Conservation (phyloP, 768 basidiomycete genomes). For the Hebeloma cylindrosporum region DNA sequence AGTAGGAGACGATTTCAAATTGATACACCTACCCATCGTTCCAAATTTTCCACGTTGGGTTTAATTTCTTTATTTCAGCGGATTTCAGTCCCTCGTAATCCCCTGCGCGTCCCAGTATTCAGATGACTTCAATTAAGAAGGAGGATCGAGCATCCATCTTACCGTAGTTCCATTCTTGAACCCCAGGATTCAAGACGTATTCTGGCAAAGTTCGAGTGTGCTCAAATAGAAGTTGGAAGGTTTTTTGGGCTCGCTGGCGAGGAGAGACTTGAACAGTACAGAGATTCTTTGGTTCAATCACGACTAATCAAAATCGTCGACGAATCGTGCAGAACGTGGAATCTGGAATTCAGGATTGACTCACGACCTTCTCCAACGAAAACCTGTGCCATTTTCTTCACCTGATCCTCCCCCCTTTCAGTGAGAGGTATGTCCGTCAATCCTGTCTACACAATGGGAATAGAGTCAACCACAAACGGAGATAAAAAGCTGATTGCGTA, state of each 20-base stretch:
- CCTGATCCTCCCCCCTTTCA: constrained; percentile 65
- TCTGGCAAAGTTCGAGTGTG: constrained; percentile 41
- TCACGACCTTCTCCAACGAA: constrained; percentile 79
- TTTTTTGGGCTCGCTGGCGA: constrained; percentile 80
- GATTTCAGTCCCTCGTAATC: constrained; percentile 82
- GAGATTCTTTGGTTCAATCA: constrained; percentile 79
- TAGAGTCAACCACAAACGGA: constrained; percentile 2
- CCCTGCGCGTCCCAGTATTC: constrained; percentile 51
- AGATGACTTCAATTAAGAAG: too few species aligned
- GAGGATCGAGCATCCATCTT: too few species aligned
- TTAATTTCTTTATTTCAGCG: constrained; percentile 71
- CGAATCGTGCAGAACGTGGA: neutral
- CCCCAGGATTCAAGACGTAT: constrained; percentile 63
- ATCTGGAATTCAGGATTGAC: constrained; percentile 28
- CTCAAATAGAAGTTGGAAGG: constrained; percentile 79
- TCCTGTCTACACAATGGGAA: constrained; percentile 62
- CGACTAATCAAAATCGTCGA: constrained; percentile 67
- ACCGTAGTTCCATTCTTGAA: constrained; percentile 87
- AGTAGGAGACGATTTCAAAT: neutral
- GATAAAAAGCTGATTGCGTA: constrained; percentile 28
- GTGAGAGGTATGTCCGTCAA: constrained; percentile 88
- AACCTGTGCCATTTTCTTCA: constrained; percentile 58
- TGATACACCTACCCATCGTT: constrained; percentile 60
- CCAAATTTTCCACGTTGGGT: constrained; percentile 80
- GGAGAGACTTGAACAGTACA: constrained; percentile 81